Evolutionary conservation across 192 early-diverging fungal genomes (phyloP), one percentile per base, ranked within the genome.

Genomic region (Coemansia sp.): DNA sequence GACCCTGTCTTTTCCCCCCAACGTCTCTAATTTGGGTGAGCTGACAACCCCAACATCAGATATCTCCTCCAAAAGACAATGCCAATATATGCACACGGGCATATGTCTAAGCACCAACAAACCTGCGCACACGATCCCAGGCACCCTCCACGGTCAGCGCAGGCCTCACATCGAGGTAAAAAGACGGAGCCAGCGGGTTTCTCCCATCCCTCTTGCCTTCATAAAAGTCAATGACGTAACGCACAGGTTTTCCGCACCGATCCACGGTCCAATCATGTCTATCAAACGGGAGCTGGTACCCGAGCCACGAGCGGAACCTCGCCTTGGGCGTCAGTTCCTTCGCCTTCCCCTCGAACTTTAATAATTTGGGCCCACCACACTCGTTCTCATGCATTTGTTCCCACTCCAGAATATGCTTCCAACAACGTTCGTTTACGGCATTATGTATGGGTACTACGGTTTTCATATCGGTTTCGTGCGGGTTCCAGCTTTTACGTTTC

Each of bases 201-300:
- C 7, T 77, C 64, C 36, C 83, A 74, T 66, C 87, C 69, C 42
- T 15, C 27, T 74, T 85, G 42, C 94, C 95, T 10, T 89, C 84
- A 69, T 97, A 97, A 73, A 93, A 97, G 60, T 97, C 95, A 66
- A 98, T 95, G 8, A 98, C 86, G 68, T 98, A 98, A 1, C 86
- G 86, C 8, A 95, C 91, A 5, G 85, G 78, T 69, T 91, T 89
- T 17, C 94, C 95, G 62, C 95, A 98, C n/a, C 95, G 77, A 71
- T 94, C 93, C 0, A 98, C 88, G 4, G 89, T 89, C 95, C 95
- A 98, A 75, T 98, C 94, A 72, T 98, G 95, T 19, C 94, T 86
- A 67, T 98, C 95, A 68, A 98, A 98, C 11, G 95, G 94, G 37
- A 89, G 70, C 29, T 84, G 89, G 69, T 94, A 94, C 23, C 84